Conservation (phyloP, 2,329 filamentous ascomycete species). For the Nothomitra cinnamomea region DNA sequence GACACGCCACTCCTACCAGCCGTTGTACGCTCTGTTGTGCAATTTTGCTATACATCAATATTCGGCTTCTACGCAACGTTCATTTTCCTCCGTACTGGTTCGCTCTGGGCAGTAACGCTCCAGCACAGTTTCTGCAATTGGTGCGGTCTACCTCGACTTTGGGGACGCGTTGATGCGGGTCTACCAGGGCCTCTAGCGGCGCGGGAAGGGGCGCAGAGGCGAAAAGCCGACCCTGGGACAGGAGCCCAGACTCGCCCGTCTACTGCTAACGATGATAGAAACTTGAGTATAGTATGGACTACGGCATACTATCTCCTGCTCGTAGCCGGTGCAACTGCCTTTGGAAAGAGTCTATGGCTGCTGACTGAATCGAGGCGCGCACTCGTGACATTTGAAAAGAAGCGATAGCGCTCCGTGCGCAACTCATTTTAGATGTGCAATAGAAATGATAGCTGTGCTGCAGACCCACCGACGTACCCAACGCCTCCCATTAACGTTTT, state of each 20-base stretch:
- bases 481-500: not conserved
- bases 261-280: slow-evolving; percentile 9
- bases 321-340: slow-evolving; percentile 51
- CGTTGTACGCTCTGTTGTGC: slow-evolving; percentile 57
- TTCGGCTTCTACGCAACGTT: slow-evolving; percentile 93
- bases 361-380: slow-evolving; percentile 48
- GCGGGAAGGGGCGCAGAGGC: slow-evolving; percentile 18
- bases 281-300: slow-evolving; percentile 44
- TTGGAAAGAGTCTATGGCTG: slow-evolving; percentile 52
- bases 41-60: slow-evolving; percentile 77
- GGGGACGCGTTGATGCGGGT: slow-evolving; percentile 51
- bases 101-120: slow-evolving; percentile 54
- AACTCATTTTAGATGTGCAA: not conserved
- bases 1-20: slow-evolving; percentile 45
- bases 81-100: slow-evolving; percentile 70
- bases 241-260: slow-evolving; percentile 10
- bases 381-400: slow-evolving; percentile 18
- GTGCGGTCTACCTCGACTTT: slow-evolving; percentile 75
- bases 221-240: slow-evolving; percentile 16
- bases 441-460: not conserved
- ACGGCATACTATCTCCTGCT: slow-evolving; percentile 64
- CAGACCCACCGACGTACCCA: not conserved
- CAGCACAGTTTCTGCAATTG: slow-evolving; percentile 86
- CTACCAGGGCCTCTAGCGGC: slow-evolving; percentile 18
- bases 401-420: not conserved